Evolutionary conservation across 2,329 filamentous ascomycete species (phyloP), one percentile per base, ranked within the genome.

Genomic region (Fusarium sp.): DNA sequence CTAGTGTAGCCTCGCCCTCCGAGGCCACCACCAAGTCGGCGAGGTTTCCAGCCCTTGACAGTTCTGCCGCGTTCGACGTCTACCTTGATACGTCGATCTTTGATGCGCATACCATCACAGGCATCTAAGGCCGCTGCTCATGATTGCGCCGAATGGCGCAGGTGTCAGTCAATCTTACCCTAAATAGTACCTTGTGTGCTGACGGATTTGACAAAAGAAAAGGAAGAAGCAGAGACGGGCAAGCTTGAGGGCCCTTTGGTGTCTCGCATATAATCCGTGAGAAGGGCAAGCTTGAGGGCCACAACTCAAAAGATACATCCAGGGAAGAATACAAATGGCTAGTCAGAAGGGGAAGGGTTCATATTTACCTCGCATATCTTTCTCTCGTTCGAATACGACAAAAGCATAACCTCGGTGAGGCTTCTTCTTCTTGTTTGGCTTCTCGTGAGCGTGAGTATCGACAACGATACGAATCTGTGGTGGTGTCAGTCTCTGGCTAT

Each of bases 341-440:
- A 67, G 68, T 75, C 60, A 62, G 77, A 79, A 82, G 81, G 72
- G 62, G 54, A 42, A 51, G 67, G 55, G 52, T 82, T 55, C 82
- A 81, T 82, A 83, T 84, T 90, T 97, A 98, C 95, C 95, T 94
- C 97, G 97, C 95, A 98, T 98, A 82, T 98, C 96, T 84, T 96
- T 95, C 85, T 98, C 96, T 82, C 94, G 92, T 84, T 98, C 96
- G 81, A 96, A 99, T 62, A 98, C 94, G 77, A 99, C 93, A 81
- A 99, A 99, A 70, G 94, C 96, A 83, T 99, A 99, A 71, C 96
- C 96, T 79, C 92, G 89, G 80, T 97, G 94, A 57, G 92, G 86
- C 85, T 95, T 95, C 81, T 92, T 92, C 81, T 94, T 92, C 84
- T 95, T 94, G 79, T 92, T 93, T 64, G 88, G 90, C 82, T 88